Conservation (phyloP, 2,329 filamentous ascomycete genomes). For the Xenoacremonium recifei region DNA sequence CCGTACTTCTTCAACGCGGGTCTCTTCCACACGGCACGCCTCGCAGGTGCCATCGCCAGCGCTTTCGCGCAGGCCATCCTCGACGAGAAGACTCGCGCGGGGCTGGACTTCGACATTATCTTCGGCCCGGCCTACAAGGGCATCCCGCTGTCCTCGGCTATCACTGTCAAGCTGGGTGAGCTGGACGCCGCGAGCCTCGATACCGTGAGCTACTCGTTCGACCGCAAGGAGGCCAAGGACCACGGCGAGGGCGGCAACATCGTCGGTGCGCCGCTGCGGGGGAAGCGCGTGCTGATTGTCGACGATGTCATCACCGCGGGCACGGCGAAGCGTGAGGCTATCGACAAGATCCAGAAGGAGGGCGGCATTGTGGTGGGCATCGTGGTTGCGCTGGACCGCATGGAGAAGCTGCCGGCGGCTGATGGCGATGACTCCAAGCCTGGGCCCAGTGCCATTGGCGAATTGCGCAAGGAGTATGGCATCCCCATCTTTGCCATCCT, state of each 20-base stretch:
- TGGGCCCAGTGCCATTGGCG: constrained; percentile 78
- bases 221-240: constrained; percentile 94
- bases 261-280: constrained; percentile 81
- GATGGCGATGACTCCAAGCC: constrained; percentile 66
- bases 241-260: constrained; percentile 94
- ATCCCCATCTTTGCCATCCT: constrained; percentile 83
- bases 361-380: constrained; percentile 85
- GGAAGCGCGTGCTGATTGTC: constrained; percentile 83
- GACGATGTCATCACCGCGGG: constrained; percentile 97
- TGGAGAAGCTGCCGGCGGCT: constrained; percentile 73
- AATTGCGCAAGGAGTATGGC: constrained; percentile 77
- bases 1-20: constrained; percentile 99
- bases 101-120: constrained; percentile 73
- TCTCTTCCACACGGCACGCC: constrained; percentile 77
- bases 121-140: constrained; percentile 98
- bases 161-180: constrained; percentile 71
- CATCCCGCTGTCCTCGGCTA: constrained; percentile 81
- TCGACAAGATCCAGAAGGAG: constrained; percentile 81
- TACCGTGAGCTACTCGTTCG: constrained; percentile 79
- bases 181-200: constrained; percentile 66
- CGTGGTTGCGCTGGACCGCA: constrained; percentile 82
- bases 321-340: constrained; percentile 89
- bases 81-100: constrained; percentile 40
- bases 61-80: constrained; percentile 74
- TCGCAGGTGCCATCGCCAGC: constrained; percentile 73